These are phyloP conservation scores for Digitaria exilis DNA, from an alignment of 202 grass and related monocot species.

Conservation along the genomic window DNA sequence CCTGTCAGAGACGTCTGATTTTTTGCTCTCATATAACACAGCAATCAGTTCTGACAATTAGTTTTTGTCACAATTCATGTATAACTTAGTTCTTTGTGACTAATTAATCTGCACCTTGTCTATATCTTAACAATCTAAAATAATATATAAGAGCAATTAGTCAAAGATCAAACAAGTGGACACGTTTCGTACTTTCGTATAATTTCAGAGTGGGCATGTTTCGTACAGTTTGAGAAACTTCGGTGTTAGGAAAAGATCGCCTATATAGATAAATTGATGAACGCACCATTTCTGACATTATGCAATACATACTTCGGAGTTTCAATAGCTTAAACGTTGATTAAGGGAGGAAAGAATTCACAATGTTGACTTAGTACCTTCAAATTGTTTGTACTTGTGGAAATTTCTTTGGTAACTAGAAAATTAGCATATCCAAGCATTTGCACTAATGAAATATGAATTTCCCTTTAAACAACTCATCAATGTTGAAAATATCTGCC, in stretches of 20 bases:
- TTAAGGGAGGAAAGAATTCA: conserved; percentile 11
- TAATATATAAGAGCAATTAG: conserved; percentile 24
- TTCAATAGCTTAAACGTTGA: conserved; percentile 12
- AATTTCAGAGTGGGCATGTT: no score
- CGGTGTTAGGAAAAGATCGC: background rate
- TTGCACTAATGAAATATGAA: background rate
- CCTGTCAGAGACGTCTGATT: background rate
- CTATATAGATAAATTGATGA: background rate
- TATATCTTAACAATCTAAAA: conserved; percentile 9
- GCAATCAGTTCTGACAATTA: conserved; percentile 25
- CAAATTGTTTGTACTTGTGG: conserved; percentile 6
- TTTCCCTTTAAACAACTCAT: background rate
- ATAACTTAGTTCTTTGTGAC: conserved; percentile 19
- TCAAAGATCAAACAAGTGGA: background rate
- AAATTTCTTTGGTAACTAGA: conserved; percentile 1
- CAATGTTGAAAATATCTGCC: conserved; percentile 12
- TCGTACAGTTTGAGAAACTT: conserved; percentile 30
- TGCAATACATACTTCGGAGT: background rate
- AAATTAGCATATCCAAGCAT: background rate
- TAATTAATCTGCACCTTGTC: conserved; percentile 12
- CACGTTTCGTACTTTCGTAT: background rate
- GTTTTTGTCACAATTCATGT: background rate
- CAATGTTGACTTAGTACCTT: conserved; percentile 22
- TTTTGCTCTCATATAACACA: background rate
- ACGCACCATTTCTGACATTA: conserved; percentile 13